Evolutionary conservation across 805 yeast species (phyloP), one percentile per base, ranked within the genome.

Genomic region (Torulaspora maleeae): DNA sequence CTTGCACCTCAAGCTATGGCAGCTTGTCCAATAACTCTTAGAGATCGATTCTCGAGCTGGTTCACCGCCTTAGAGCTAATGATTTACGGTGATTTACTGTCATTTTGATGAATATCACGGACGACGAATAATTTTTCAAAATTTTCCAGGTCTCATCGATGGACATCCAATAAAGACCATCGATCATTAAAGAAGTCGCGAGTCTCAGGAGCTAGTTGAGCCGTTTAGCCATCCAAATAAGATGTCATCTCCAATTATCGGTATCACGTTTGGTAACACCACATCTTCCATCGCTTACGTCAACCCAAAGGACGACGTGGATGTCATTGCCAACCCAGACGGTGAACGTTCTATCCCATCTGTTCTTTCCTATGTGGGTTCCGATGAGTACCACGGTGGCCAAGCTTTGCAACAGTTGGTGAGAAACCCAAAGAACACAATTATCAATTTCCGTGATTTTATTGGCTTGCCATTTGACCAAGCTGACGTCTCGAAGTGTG

Each of bases 321-420:
- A 93, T 64, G 95, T 93, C 55, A 91, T 93, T 67, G 99, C 99
- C 56, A 91, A 93, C 80, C 96, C 95, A 56, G 99, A 93, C 64
- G 99, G 99, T 69, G 98, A 93, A 72, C 87, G 98, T 74, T 78
- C 91, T 49, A 93, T 93, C 65, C 95, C 98, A 51, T 85, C 98
- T 24, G 85, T 86, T 48, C 76, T 93, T 50, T 81, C 97, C 15
- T 93, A 90, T 67, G 89, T 89, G 48, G 96, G 95, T 50, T 83
- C 77, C 45, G 98, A 93, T 66, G 98, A 93, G 73, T 93, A 87
- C 72, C 97, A 93, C 65, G 99, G 99, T 50, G 84, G 88, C 48
- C 98, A 93, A 74, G 99, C 98, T 48, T 72, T 82, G 58, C 90
- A 89, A 46, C 97, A 93, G 73, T 72, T 91, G 60, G 75, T 93